Evolutionary conservation across 164 flowering plant species (phyloP).

Genomic region (Aristolochia contorta): DNA sequence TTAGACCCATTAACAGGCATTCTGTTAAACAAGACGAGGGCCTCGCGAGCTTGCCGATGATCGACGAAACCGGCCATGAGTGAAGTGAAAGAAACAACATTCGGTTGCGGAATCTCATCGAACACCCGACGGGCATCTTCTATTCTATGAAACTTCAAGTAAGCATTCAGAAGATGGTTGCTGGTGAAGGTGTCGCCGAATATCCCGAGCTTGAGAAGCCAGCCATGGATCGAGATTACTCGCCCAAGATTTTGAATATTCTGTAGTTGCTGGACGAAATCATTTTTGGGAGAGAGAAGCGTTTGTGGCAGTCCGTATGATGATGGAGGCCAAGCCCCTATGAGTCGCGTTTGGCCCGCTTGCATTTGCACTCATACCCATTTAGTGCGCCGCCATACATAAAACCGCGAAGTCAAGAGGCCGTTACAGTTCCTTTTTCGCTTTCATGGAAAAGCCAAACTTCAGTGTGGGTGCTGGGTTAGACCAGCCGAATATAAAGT

Average conservation of each 20-base stretch:
- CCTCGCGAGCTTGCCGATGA: constrained; percentile 22
- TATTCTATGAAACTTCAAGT: constrained; percentile 12
- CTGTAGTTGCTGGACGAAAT: constrained; percentile 26
- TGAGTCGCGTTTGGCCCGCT: too few relatives aligned
- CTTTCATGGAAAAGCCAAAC: too few relatives aligned
- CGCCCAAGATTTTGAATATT: constrained; percentile 13
- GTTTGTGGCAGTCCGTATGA: constrained; percentile 10
- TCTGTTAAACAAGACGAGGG: constrained; percentile 24
- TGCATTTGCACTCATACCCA: too few relatives aligned
- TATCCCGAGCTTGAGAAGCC: constrained; percentile 30
- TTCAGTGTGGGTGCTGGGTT: too few relatives aligned
- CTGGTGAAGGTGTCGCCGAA: constrained; percentile 22
- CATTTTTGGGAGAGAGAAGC: constrained; percentile 14
- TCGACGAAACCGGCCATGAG: constrained; percentile 40
- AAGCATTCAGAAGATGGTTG: constrained; percentile 37
- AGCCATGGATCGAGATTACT: constrained; percentile 22
- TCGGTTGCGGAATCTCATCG: constrained; percentile 43
- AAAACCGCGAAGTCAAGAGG: too few relatives aligned
- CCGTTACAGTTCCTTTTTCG: too few relatives aligned
- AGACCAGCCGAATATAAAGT: too few relatives aligned
- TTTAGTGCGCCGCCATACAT: too few relatives aligned
- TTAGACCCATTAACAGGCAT: constrained; percentile 15
- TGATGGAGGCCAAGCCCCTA: constrained; percentile 10
- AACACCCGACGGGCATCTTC: constrained; percentile 31
- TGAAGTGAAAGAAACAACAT: constrained; percentile 60